Base-by-base conservation (phyloP, 2,329 filamentous ascomycete genomes). In the Aphanoascus verrucosus region DNA sequence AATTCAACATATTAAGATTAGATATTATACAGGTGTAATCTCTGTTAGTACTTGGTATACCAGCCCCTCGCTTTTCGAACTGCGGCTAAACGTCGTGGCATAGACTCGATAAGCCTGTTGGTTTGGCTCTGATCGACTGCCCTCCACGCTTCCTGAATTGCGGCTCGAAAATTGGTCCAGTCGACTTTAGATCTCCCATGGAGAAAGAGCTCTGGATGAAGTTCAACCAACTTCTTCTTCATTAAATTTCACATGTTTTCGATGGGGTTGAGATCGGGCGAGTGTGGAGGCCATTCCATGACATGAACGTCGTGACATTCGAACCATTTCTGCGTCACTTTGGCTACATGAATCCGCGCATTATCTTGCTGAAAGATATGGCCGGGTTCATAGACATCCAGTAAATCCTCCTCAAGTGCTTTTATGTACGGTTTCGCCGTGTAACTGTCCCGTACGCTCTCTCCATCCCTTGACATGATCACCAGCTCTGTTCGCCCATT, bases 191-290 rank as follows among this genome's bases (percentile, higher is more conserved):
- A 35, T 12, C 40, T n/a, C 12, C 38, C 37, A 19, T 19, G 14
- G 7, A 44, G 23, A n/a, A 19, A 1, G 17, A 55, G 32, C 14
- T 55, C 23, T 12, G 40, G 3, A 23, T 52, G 14, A 7, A 55
- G 20, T 20, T 52, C 28, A 51, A 43, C 53, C 7, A 43, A 14
- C 19, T 48, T 35, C 41, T 9, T 17, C 45, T 61, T 61, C 20
- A 61, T 48, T 3, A 52, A 35, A 35, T 51, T 48, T 51, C 53
- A 60, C 1, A 59, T 34, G 44, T 57, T 60, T 52, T 60, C 58
- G 44, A 60, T 60, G 14, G 28, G 51, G 40, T 57, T 58, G 9
- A 60, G 48, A 57, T 61, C 57, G 28, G 53, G 54, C 2, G 53
- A 60, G 35, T 58, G 44, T 31, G 51, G 14, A 12, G 51, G 53